Conservation (phyloP, 1,284 basidiomycete genomes). For the Irpex lacteus region DNA sequence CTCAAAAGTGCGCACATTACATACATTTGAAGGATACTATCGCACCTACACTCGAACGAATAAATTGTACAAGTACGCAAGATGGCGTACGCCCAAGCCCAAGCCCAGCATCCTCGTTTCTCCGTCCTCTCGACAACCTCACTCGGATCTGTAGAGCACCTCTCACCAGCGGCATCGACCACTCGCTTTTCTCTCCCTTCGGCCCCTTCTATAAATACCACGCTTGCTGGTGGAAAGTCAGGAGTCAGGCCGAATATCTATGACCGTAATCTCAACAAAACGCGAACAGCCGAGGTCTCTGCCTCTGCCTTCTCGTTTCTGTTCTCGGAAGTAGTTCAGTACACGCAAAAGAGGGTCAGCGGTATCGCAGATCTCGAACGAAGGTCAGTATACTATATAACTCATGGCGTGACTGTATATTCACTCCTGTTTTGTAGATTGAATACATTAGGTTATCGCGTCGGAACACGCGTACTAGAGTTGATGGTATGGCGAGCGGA, state of each 20-base stretch:
- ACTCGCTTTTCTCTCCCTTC: constrained; percentile 69
- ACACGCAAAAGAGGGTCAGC: constrained; percentile 91
- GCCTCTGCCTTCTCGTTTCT: constrained; percentile 83
- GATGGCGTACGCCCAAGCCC: constrained; percentile 1
- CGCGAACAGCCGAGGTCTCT: constrained; percentile 78
- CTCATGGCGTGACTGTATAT: background rate
- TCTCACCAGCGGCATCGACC: constrained; percentile 59
- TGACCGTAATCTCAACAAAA: constrained; percentile 84
- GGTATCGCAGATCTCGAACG: constrained; percentile 95
- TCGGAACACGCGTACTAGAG: constrained; percentile 81
- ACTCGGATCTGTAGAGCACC: constrained; percentile 58
- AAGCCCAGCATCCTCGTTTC: constrained; percentile 50
- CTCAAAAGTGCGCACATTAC: too few relatives aligned
- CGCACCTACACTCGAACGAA: background rate
- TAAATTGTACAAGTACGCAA: background rate
- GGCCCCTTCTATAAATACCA: constrained; percentile 46
- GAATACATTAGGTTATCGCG: constrained; percentile 87
- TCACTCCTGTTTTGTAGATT: constrained; percentile 64
- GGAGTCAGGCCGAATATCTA: constrained; percentile 68
- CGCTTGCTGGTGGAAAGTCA: constrained; percentile 38
- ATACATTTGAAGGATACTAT: too few relatives aligned
- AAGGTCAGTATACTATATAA: constrained; percentile 22
- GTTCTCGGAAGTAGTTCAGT: constrained; percentile 90
- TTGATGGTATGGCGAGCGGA: constrained; percentile 75
- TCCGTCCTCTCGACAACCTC: constrained; percentile 69